Evolutionary conservation across 1,284 basidiomycete genomes (phyloP), one percentile per base, ranked within the genome.

Genomic region (Volvariella volvacea): DNA sequence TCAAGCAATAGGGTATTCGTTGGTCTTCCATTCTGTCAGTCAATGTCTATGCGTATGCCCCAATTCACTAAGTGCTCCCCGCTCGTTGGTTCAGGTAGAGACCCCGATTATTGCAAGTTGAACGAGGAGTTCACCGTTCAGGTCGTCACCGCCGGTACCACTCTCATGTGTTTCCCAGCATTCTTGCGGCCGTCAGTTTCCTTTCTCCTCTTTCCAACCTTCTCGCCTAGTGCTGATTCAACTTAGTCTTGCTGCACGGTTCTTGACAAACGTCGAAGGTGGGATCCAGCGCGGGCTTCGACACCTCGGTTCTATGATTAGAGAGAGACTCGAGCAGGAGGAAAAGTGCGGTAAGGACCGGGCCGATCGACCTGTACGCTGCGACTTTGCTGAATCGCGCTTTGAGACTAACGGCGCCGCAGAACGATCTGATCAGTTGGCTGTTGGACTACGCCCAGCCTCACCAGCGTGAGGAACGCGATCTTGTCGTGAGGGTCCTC

Each of bases 371-470:
- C 62, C 63, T 21, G 63, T 63, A 41, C 12, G 51, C 53, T 12
- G 20, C 12, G 10, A 12, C 12, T 15, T 3, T 10, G 9, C 12
- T 25, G 8, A 10, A 3, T 41, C 25, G 37, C 22, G 16, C 12
- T 14, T 22, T 14, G 25, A 6, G 12, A 17, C 38, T 34, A 33
- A 17, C 41, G 31, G 19, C 19, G 9, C 10, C 39, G 20, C 22
- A 68, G 67, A 64, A 66, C 30, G 65, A 70, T 46, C 46, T 56
- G 4, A 50, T 78, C 10, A 61, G 59, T 34, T 75, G 71, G 71
- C 44, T 74, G 17, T 59, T 75, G 47, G 66, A 74, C n/a, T 58
- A 53, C 2, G 59, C 64, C 1, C 52, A 58, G 4, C 61, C 57
- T 3, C 52, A 59, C 6, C 60, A 68, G 38, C 58, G 50, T 14